Percentiles rank a stretch among this genome's conserved stretches.
Evolutionary conservation across 495 filamentous ascomycete genomes (phyloP).

Genomic region (Cercophora sp.): DNA sequence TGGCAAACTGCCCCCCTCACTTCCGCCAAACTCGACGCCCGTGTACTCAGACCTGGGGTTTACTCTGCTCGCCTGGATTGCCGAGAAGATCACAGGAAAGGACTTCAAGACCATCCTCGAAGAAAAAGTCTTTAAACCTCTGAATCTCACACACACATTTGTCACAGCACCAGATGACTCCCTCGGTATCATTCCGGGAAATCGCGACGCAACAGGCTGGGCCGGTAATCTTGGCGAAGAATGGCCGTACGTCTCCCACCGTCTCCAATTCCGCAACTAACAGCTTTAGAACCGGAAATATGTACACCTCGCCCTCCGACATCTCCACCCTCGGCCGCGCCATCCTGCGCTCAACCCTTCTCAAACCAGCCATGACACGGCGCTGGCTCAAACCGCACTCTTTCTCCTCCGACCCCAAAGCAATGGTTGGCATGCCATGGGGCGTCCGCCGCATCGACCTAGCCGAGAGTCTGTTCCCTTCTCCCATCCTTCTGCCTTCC

Average conservation of each 20-base stretch:
- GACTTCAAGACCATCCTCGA: constrained; percentile 42
- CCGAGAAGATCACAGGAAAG: constrained; percentile 38
- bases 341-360: constrained; percentile 49
- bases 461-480: constrained; percentile 1
- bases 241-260: constrained; percentile 26
- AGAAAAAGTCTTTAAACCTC: constrained; percentile 40
- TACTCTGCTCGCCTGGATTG: constrained; percentile 34
- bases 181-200: constrained; percentile 35
- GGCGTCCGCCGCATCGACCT: constrained; percentile 43
- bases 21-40: constrained; percentile 33
- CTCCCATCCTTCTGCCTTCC: background rate
- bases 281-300: constrained; percentile 47
- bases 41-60: constrained; percentile 40
- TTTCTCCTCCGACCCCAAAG: constrained; percentile 43
- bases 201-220: constrained; percentile 25
- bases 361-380: constrained; percentile 44
- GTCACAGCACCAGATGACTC: constrained; percentile 28
- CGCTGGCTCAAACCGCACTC: constrained; percentile 53
- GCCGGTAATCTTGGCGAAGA: constrained; percentile 33
- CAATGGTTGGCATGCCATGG: constrained; percentile 54
- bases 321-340: constrained; percentile 48
- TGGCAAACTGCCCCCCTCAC: constrained; percentile 32
- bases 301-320: constrained; percentile 51
- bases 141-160: constrained; percentile 42
- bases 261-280: background rate